Evolutionary conservation across 108 stramenopile genomes (phyloP), one percentile per base, ranked within the genome.

Genomic region (Pseudonitzschia pungens): DNA sequence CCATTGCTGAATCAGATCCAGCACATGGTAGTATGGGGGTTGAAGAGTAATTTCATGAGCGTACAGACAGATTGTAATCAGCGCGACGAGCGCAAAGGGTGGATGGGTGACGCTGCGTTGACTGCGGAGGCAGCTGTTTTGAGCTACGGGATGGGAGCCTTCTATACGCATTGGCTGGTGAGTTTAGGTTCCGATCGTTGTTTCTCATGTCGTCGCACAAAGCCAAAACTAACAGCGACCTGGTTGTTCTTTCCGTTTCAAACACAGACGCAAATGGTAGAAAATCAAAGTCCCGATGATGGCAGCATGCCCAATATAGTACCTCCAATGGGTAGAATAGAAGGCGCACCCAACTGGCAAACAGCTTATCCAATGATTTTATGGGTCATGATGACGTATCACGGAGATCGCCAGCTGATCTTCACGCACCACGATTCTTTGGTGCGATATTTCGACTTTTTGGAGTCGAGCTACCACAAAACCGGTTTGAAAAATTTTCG

Each of bases 31-130:
- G 12, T 72, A 20, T 77, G 71, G 76, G 64, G 76, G 29, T 65
- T 70, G 20, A 70, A 71, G 33, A 54, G 56, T 20, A 77, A 77
- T 54, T 36, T 77, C 20, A 77, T 77, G 76, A 64, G 70, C 21
- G 76, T 77, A 1, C 76, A 69, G 21, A 77, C 76, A 9, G 76
- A 77, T 72, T 77, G 76, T 1, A 29, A 58, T 31, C 70, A 77
- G 48, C 76, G 76, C 14, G 70, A 77, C 36, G 76, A 77, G 45
- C 62, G 76, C 15, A 41, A 57, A 27, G 76, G 76, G 20, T 77
- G 76, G 76, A 64, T 77, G 62, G 76, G 76, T 20, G 76, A 77
- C 29, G 76, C 76, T 8, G 70, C 69, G 29, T 41, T 77, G 18
- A 71, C 76, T 40, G 76, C 70, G 16, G 76, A 77, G 33, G 71